Conservation (phyloP, 305 asterid genomes). For the Fraxinus dipetala region DNA sequence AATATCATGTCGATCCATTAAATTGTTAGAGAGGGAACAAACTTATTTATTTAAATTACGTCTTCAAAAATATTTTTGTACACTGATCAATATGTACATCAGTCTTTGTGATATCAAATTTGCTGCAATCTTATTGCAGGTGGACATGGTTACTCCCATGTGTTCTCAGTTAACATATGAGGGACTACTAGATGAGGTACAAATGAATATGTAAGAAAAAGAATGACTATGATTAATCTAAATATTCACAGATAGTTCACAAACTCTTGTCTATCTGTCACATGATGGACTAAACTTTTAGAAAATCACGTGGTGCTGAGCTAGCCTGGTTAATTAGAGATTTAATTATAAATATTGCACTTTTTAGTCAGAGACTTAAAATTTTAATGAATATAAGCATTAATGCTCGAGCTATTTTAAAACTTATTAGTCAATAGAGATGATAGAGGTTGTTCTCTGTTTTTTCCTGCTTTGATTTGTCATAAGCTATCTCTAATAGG, state of each 20-base stretch:
- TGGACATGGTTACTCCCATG: constrained; percentile 98
- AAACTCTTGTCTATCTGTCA: not conserved
- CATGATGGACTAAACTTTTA: not conserved
- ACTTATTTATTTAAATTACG: not conserved
- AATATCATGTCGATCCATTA: not conserved
- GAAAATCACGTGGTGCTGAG: not conserved
- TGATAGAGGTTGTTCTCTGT: constrained; percentile 13
- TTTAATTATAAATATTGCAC: constrained; percentile 2
- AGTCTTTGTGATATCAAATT: constrained; percentile 20
- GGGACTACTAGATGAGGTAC: constrained; percentile 94
- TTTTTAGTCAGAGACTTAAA: constrained; percentile 4
- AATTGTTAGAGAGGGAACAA: not conserved
- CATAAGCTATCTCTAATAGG: constrained; percentile 47
- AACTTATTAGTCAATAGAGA: not conserved
- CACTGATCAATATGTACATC: not conserved
- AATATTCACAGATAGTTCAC: not conserved
- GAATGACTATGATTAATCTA: not conserved
- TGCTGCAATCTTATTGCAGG: constrained; percentile 54
- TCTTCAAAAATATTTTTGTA: not conserved
- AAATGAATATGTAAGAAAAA: not conserved
- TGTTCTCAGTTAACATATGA: constrained; percentile 86
- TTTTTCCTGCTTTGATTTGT: constrained; percentile 32
- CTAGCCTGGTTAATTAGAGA: not conserved
- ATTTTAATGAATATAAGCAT: constrained; percentile 1
- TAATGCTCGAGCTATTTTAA: not conserved